Percentiles rank a stretch among this genome's conserved stretches.
These are phyloP conservation scores for Taiozyma onychis DNA, from an alignment of 1,139 yeast genomes.

Conservation along the genomic window DNA sequence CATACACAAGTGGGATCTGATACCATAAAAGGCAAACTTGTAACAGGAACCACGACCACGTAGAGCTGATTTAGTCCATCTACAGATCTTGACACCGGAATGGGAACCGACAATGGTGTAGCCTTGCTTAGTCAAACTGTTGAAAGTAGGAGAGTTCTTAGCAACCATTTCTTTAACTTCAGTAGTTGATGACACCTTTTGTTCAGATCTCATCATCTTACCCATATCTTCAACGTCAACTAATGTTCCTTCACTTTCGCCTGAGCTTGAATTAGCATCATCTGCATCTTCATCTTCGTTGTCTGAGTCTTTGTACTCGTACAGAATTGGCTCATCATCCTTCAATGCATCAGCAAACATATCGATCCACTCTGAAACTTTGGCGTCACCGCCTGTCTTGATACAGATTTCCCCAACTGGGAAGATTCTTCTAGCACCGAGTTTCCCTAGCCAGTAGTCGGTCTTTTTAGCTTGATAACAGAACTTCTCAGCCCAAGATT, in stretches of 20 bases:
- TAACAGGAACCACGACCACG: constrained; percentile 95
- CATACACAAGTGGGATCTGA: constrained; percentile 88
- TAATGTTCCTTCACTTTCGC: constrained; percentile 30
- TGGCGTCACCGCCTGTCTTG: constrained; percentile 60
- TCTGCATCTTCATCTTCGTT: constrained; percentile 37
- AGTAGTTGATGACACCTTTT: constrained; percentile 11
- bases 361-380: constrained; percentile 61
- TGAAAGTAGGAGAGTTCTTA: constrained; percentile 81
- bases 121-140: constrained; percentile 87
- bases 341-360: constrained; percentile 52
- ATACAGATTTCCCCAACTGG: constrained; percentile 86
- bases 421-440: constrained; percentile 79
- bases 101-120: constrained; percentile 91
- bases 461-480: constrained; percentile 81
- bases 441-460: constrained; percentile 71
- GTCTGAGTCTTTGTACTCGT: constrained; percentile 43
- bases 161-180: constrained; percentile 84
- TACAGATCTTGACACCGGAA: constrained; percentile 90
- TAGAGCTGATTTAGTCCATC: constrained; percentile 94
- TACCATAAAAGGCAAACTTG: constrained; percentile 88
- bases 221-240: constrained; percentile 91
- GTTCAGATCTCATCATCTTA: constrained; percentile 34
- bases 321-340: constrained; percentile 62
- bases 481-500: constrained; percentile 79
- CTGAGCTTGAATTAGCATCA: constrained; percentile 31